Evolutionary conservation across 1,284 basidiomycete species (phyloP), one percentile per base, ranked within the genome.

Genomic region (Austroboletus niveus): DNA sequence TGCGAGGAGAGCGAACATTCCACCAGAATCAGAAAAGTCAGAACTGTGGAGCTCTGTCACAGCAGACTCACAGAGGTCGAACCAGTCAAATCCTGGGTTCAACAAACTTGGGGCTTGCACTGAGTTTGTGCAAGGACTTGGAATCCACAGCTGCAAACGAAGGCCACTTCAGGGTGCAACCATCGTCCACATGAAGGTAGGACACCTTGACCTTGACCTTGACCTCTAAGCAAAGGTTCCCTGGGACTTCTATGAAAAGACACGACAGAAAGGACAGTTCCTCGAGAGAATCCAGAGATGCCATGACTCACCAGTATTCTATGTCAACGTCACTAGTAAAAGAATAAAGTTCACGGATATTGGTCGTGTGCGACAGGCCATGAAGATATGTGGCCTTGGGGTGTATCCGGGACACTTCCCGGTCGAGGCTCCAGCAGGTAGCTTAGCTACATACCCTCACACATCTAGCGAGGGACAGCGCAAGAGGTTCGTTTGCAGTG

Each of bases 381-480:
- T 29, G 29, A 29, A 8, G 9, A 1, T 29, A 7, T 29, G n/a
- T n/a, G n/a, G 6, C 29, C 29, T 9, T 29, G 8, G 9, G 4
- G 29, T 24, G n/a, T n/a, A n/a, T n/a, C n/a, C n/a, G 22, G 22
- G 22, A 4, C 22, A 24, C 22, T 29, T 6, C 29, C 29, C 4
- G 6, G 29, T 29, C 29, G 29, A 29, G 4, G 8, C 9, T 29
- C 42, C 42, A 44, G 15, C 22, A 3, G 5, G 9, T 32, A 34
- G 69, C n/a, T n/a, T n/a, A 57, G 34, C 34, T 35, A 39, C 66
- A 66, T 0, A 8, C 24, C 24, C 31, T 48, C 7, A 65, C 59
- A 1, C 11, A 34, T 31, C 53, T 32, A 20, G 39, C 17, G 6
- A 65, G 45, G 5, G 61, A 36, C 14, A 56, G 56, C 2, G 59